phyloP scores from a whole-genome alignment of 78 protist genomes.

The Speleostelium caveatum region DNA sequence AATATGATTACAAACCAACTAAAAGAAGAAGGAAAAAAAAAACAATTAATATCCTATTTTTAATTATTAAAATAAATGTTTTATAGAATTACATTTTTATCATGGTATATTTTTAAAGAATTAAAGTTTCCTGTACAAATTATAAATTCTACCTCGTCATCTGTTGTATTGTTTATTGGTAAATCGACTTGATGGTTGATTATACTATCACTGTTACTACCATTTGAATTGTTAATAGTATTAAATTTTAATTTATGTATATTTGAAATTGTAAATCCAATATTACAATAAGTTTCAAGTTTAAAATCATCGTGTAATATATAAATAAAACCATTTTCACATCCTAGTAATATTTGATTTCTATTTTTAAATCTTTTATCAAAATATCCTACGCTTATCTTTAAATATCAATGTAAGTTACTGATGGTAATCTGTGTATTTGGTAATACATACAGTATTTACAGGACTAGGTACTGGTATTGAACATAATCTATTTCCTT shows the following conservation, averaged over 20 bases:
- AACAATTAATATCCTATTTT: neutral
- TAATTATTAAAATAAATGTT: neutral
- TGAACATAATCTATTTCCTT: slow-evolving; percentile 21
- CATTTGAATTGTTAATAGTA: neutral
- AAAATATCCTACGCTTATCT: slow-evolving; percentile 25
- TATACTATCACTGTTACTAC: neutral
- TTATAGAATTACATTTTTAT: slow-evolving; percentile 33
- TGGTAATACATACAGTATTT: neutral
- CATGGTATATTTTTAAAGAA: slow-evolving; percentile 35
- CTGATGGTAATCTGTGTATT: neutral
- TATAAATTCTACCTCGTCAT: neutral
- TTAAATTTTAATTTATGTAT: neutral
- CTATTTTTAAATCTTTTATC: neutral
- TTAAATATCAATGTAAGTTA: neutral
- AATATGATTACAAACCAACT: slow-evolving; percentile 36
- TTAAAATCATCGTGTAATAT: slow-evolving; percentile 23
- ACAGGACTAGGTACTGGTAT: slow-evolving; percentile 44
- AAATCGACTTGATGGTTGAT: too few species aligned
- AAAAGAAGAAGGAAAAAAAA: neutral
- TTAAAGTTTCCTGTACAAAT: slow-evolving; percentile 50
- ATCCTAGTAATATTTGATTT: slow-evolving; percentile 47
- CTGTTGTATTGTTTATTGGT: neutral
- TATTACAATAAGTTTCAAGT: slow-evolving; percentile 22
- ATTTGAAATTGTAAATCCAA: slow-evolving; percentile 59
- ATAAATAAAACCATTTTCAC: slow-evolving; percentile 70